Percentiles rank a stretch among this genome's conserved stretches.
Conservation (phyloP, 2,329 filamentous ascomycete genomes). For the Sordariomycetes sp. region DNA sequence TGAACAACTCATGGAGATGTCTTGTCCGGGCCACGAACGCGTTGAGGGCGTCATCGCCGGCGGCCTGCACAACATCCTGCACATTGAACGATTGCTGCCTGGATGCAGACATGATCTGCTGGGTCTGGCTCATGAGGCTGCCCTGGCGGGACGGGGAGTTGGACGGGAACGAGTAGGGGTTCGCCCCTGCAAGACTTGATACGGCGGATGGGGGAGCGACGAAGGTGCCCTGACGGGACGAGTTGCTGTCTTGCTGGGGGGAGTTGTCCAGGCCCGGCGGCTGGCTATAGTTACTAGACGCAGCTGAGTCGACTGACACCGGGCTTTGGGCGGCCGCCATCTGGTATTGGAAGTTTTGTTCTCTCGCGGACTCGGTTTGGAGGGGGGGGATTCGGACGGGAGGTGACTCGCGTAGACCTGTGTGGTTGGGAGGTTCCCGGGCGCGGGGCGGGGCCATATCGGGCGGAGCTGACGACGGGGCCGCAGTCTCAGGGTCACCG, state of each 20-base stretch:
- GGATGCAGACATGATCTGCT: background rate
- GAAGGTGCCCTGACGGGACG: constrained; percentile 1
- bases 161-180: background rate
- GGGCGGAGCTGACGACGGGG: background rate
- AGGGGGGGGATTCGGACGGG: background rate
- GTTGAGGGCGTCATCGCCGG: constrained; percentile 55
- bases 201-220: background rate
- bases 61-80: constrained; percentile 29
- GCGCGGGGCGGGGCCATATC: constrained; percentile 3
- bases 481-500: background rate
- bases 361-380: background rate
- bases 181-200: background rate
- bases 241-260: background rate
- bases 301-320: background rate
- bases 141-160: background rate
- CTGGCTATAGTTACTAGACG: constrained; percentile 2
- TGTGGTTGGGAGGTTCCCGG: background rate
- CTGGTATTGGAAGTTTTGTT: background rate
- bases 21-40: constrained; percentile 61
- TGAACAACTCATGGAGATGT: constrained; percentile 67
- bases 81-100: constrained; percentile 19
- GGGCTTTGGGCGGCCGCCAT: background rate
- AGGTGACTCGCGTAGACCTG: background rate
- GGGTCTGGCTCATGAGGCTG: background rate
- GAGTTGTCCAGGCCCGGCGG: background rate